Conservation (phyloP, 1,284 basidiomycete genomes). For the Ganoderma meredithae region DNA sequence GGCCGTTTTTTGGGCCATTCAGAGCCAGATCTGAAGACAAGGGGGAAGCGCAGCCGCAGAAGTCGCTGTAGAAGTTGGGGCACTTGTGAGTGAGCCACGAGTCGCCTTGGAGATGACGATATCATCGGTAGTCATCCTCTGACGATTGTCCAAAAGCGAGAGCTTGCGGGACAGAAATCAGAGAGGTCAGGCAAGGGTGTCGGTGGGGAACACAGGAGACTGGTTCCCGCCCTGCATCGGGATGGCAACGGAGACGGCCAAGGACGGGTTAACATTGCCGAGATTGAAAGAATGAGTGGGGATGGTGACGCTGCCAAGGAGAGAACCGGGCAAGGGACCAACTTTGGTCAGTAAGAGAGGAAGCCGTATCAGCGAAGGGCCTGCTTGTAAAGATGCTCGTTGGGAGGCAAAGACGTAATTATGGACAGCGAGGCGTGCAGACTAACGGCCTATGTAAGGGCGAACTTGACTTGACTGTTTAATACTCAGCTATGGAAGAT, state of each 20-base stretch:
- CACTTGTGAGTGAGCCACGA: slow-evolving; percentile 5
- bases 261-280: neutral
- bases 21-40: slow-evolving; percentile 14
- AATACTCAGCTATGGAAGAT: too few relatives aligned
- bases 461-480: too few relatives aligned
- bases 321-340: neutral
- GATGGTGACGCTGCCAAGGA: neutral
- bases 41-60: slow-evolving; percentile 12
- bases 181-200: neutral
- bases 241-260: neutral
- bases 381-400: neutral
- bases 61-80: slow-evolving; percentile 9
- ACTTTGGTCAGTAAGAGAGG: neutral
- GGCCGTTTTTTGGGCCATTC: slow-evolving; percentile 24
- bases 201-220: neutral
- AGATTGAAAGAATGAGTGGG: neutral
- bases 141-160: neutral
- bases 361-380: neutral
- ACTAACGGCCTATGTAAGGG: too few relatives aligned
- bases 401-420: neutral
- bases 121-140: neutral
- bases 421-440: too few relatives aligned
- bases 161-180: neutral
- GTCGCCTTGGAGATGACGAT: slow-evolving; percentile 2
- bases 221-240: neutral